A percentile compares a stretch with the other conserved stretches of the same genome.
Evolutionary conservation across 305 asterid genomes (phyloP).

Genomic region (Solanum aculeatissimum): DNA sequence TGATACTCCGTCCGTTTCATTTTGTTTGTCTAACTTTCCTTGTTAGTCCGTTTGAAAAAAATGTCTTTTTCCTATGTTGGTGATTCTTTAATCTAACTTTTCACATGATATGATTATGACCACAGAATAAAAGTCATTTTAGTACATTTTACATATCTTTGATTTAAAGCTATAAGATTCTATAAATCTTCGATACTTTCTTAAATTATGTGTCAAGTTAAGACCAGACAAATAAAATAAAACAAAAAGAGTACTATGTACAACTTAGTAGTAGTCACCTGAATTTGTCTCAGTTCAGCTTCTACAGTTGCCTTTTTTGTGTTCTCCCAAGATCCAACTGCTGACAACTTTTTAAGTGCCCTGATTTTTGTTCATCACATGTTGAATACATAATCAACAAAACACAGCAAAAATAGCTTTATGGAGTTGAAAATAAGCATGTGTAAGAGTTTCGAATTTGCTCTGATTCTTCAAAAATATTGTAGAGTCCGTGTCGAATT

Average conservation of each 20-base stretch:
- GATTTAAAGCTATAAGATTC: no score
- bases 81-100: no score
- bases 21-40: no score
- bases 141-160: no score
- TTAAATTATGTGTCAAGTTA: no score
- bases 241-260: background rate
- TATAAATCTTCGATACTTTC: no score
- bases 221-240: no score
- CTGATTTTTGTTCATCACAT: constrained; percentile 13
- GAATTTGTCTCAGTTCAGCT: constrained; percentile 33
- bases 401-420: background rate
- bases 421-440: background rate
- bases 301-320: constrained; percentile 33
- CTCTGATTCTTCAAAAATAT: background rate
- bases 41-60: no score
- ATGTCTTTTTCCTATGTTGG: no score
- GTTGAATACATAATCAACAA: background rate
- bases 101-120: no score
- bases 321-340: constrained; percentile 48
- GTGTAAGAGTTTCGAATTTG: background rate
- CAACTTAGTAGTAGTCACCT: constrained; percentile 19
- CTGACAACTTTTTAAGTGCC: constrained; percentile 34
- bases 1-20: background rate
- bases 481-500: rapidly evolving
- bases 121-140: no score